phyloP scores from a whole-genome alignment of 768 basidiomycete genomes.

The Podaxis mareebaensis region DNA sequence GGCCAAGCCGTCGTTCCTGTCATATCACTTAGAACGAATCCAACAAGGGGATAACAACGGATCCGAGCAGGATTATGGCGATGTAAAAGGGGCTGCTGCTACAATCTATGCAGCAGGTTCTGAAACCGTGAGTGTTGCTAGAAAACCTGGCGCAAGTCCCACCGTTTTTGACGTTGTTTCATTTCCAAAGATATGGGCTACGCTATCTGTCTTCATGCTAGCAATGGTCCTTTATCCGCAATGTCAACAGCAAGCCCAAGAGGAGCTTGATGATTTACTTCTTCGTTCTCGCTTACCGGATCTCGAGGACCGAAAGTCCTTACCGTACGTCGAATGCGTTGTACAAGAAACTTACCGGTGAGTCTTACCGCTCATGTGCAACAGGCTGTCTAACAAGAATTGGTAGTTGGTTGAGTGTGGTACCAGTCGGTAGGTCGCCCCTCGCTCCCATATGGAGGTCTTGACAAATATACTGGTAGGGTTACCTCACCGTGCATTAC shows the following conservation, averaged over 20 bases:
- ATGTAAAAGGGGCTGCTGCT: background rate
- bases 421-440: background rate
- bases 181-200: conserved; percentile 47
- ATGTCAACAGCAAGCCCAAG: conserved; percentile 55
- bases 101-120: background rate
- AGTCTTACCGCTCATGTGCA: conserved; percentile 53
- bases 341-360: conserved; percentile 57
- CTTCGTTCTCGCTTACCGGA: conserved; percentile 57
- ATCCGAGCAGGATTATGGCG: background rate
- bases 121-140: background rate
- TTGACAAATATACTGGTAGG: conserved; percentile 30
- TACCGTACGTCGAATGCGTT: conserved; percentile 62
- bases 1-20: conserved; percentile 42
- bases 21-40: conserved; percentile 49
- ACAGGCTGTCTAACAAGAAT: conserved; percentile 25
- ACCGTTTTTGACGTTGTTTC: background rate
- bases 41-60: background rate
- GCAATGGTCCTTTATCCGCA: conserved; percentile 66
- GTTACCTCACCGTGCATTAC: conserved; percentile 62
- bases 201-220: conserved; percentile 60
- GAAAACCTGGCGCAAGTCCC: background rate
- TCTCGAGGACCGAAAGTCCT: conserved; percentile 49
- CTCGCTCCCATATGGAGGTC: background rate
- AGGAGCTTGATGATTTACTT: conserved; percentile 63
- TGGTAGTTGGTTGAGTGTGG: conserved; percentile 1